Evolutionary conservation across 768 basidiomycete genomes (phyloP).

Genomic region (Cyathus striatus): DNA sequence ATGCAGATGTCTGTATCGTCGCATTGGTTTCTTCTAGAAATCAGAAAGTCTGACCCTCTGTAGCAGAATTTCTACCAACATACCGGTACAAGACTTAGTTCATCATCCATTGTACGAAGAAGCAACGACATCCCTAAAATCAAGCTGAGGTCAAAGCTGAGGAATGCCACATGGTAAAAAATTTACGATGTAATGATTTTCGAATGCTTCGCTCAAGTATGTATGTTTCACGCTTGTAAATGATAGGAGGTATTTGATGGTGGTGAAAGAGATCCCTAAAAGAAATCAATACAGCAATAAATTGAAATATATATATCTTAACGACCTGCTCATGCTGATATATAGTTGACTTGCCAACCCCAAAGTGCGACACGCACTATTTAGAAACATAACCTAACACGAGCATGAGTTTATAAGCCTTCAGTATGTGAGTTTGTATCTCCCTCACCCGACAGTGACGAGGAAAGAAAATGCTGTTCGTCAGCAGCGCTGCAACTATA

Average conservation of each 20-base stretch:
- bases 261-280: constrained; percentile 29
- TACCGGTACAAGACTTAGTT: constrained; percentile 43
- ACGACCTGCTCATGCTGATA: constrained; percentile 34
- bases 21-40: constrained; percentile 36
- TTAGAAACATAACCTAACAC: constrained; percentile 38
- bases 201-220: constrained; percentile 38
- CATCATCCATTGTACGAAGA: constrained; percentile 37
- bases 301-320: background rate
- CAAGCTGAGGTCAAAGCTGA: background rate
- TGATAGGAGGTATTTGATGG: constrained; percentile 16
- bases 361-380: constrained; percentile 29
- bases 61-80: constrained; percentile 12
- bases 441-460: constrained; percentile 36
- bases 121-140: constrained; percentile 22
- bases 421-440: background rate
- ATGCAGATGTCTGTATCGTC: constrained; percentile 32
- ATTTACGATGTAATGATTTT: constrained; percentile 27
- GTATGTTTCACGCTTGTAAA: constrained; percentile 21
- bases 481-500: constrained; percentile 36
- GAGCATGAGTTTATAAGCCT: background rate
- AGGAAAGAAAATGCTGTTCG: constrained; percentile 42
- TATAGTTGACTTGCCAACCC: constrained; percentile 38
- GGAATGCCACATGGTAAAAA: constrained; percentile 2
- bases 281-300: background rate
- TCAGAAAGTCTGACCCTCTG: background rate